phyloP scores from a whole-genome alignment of 1,284 basidiomycete genomes.

The Cutaneotrichosporon curvatum region DNA sequence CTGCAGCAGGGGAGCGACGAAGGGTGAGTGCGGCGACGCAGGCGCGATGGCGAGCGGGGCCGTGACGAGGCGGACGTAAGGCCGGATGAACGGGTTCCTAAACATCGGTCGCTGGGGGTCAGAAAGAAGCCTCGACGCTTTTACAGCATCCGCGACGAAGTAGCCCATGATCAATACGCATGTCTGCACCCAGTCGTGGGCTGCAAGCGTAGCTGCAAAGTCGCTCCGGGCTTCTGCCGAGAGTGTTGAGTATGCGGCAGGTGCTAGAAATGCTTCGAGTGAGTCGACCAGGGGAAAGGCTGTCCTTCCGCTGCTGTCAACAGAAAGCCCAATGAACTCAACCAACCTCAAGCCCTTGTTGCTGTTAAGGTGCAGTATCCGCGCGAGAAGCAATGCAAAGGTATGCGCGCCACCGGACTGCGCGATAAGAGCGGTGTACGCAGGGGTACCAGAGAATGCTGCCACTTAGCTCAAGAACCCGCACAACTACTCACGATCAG shows the following conservation, averaged over 20 bases:
- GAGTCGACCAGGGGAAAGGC: constrained; percentile 10
- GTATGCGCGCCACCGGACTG: background rate
- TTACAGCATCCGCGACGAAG: no score
- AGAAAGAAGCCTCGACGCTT: no score
- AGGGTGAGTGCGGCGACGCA: constrained; percentile 1
- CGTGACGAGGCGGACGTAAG: constrained; percentile 32
- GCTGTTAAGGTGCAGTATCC: constrained; percentile 16
- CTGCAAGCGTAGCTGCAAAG: constrained; percentile 15
- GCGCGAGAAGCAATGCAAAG: constrained; percentile 3
- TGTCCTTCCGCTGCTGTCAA: constrained; percentile 15
- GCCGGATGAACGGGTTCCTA: constrained; percentile 29
- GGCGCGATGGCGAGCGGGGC: constrained; percentile 25
- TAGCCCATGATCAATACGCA: constrained; percentile 23
- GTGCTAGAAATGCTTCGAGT: constrained; percentile 19
- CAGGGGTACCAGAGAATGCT: no score
- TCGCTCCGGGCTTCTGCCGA: constrained; percentile 1
- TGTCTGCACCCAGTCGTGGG: constrained; percentile 28
- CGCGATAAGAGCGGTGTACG: no score
- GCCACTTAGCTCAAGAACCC: no score
- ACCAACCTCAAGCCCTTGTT: no score
- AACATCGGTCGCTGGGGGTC: no score
- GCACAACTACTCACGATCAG: background rate
- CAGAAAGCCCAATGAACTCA: background rate
- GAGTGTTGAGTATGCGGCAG: constrained; percentile 10
- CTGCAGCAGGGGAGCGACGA: constrained; percentile 31